Conservation (phyloP, 805 yeast genomes). For the Schizosaccharomyces cryophilus region DNA sequence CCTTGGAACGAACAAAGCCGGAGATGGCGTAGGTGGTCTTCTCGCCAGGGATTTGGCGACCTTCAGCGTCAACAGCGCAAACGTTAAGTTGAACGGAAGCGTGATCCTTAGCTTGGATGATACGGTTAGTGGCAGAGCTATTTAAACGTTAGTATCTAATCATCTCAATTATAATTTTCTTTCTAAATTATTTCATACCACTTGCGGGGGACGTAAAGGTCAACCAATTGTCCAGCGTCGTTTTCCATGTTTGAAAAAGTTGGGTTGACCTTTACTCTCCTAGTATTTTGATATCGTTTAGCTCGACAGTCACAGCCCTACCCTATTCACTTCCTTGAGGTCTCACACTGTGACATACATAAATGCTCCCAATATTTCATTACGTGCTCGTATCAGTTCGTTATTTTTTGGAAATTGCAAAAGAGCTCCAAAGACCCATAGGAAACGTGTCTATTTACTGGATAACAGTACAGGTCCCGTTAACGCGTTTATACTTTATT, state of each 20-base stretch:
- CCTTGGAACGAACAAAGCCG: slow-evolving; percentile 95
- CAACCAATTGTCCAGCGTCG: slow-evolving; percentile 26
- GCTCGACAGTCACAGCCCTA: not conserved
- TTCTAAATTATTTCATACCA: slow-evolving; percentile 18
- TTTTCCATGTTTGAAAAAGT: slow-evolving; percentile 3
- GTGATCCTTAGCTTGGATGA: slow-evolving; percentile 98
- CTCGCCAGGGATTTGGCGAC: slow-evolving; percentile 77
- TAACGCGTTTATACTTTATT: no score
- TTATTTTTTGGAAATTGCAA: no score
- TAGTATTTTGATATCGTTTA: not conserved
- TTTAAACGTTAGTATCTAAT: not conserved
- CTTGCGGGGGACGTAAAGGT: slow-evolving; percentile 99
- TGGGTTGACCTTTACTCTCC: not conserved
- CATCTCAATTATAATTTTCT: not conserved
- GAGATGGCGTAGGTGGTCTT: slow-evolving; percentile 86
- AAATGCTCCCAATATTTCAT: no score
- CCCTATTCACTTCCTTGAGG: not conserved
- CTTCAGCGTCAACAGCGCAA: slow-evolving; percentile 92
- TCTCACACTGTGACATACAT: no score
- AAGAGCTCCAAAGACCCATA: no score
- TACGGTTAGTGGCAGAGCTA: slow-evolving; percentile 95
- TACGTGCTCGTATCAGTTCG: no score
- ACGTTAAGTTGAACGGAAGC: slow-evolving; percentile 97
- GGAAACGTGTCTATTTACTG: no score
- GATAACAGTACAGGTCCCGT: no score